Base-by-base conservation (phyloP, 768 basidiomycete species). In the Pleurotus tuoliensis region DNA sequence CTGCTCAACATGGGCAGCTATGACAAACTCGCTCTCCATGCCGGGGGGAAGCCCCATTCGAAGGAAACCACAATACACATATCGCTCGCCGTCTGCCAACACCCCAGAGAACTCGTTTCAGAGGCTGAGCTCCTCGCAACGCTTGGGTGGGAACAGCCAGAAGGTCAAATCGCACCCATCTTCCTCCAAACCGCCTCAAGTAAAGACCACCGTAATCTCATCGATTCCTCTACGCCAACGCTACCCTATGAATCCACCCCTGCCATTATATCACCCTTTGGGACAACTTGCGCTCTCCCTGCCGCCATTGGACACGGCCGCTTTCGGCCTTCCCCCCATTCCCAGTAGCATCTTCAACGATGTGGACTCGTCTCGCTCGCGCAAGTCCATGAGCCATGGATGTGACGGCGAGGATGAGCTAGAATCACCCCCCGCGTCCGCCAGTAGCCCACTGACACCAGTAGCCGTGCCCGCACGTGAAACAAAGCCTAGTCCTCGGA, bases 241-340 rank as follows among this genome's bases (percentile, higher is more conserved):
- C 57, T 63, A 65, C 57, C 63, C 68, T 53, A 69, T 72, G 61
- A 64, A 61, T 6, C 73, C 77, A 4, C 73, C 78, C 24, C 73
- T 88, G 39, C 85, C 87, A 18, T 69, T 89, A 45, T 88, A 88
- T 63, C 87, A 88, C 64, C 87, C 87, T 24, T 70, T 82, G 30
- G 86, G 86, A 2, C 66, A 69, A 8, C 74, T 88, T 39, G 86
- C 87, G 39, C 75, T 81, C 63, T 87, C 87, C 5, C 76, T 87
- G 55, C 86, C 86, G 3, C 81, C 81, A 55, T 77, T 88, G 47
- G 82, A 86, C 65, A 81, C 86, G 6, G 69, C 74, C 15, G 63
- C 68, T 30, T 80, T 84, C 64, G 86, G 86, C 53, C 74, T 86
- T 51, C 54, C 54, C 18, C 81, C 82, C 45, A 70, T 74, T 50